A percentile compares a stretch with the other conserved stretches of the same genome.
Evolutionary conservation across 1,284 basidiomycete genomes (phyloP).

Genomic region (Golubevia sp.): DNA sequence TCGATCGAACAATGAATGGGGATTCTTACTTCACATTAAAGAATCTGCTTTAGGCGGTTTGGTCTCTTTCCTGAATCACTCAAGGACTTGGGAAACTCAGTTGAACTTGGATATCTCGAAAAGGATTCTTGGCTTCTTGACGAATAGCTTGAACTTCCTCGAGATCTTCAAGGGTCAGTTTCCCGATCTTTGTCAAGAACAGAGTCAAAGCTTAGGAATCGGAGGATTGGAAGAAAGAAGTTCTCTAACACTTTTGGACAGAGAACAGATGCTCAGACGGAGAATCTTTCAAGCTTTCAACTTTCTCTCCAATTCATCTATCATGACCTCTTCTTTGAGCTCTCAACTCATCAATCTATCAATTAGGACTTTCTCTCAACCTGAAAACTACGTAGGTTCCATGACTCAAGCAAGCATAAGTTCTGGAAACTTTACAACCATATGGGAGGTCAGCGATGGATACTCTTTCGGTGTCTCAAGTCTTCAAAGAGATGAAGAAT

Average conservation of each 20-base stretch:
- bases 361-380: conserved; percentile 82
- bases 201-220: conserved; percentile 28
- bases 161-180: conserved; percentile 67
- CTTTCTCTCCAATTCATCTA: conserved; percentile 75
- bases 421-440: conserved; percentile 77
- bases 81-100: conserved; percentile 68
- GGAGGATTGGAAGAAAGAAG: conserved; percentile 60
- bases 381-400: conserved; percentile 72
- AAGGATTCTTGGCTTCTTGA: conserved; percentile 81
- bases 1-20: conserved; percentile 74
- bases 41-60: conserved; percentile 89
- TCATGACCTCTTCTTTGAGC: conserved; percentile 78
- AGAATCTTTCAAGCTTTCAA: conserved; percentile 89
- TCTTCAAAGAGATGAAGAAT: conserved; percentile 63
- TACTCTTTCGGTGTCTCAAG: conserved; percentile 91
- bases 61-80: conserved; percentile 79
- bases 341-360: conserved; percentile 79
- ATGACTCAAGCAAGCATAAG: conserved; percentile 91
- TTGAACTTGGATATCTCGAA: conserved; percentile 89
- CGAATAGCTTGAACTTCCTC: conserved; percentile 87
- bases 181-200: conserved; percentile 33
- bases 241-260: conserved; percentile 72
- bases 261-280: conserved; percentile 81
- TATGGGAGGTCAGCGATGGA: conserved; percentile 87
- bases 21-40: conserved; percentile 85